Percentiles rank a stretch among this genome's conserved stretches.
Conservation (phyloP, 2,329 filamentous ascomycete genomes). For the Phaeosphaeriaceae sp. region DNA sequence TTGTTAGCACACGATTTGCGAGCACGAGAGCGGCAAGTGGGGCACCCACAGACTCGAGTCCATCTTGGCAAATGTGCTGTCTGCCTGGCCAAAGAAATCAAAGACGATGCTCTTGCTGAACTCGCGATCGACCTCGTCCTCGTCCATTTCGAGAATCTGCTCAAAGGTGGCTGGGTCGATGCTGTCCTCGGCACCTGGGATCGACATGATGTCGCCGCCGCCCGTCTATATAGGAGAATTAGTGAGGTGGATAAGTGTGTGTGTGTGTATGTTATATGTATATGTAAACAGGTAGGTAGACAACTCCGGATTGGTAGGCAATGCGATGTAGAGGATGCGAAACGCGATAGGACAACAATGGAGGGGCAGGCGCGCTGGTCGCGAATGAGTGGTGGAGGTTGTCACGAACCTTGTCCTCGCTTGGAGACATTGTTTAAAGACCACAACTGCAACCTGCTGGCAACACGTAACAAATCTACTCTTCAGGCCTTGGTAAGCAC, state of each 20-base stretch:
- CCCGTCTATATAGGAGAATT: slow-evolving; percentile 25
- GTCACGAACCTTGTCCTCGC: slow-evolving; percentile 47
- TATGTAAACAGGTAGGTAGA: no score
- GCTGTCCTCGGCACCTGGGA: slow-evolving; percentile 72
- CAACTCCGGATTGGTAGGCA: background rate
- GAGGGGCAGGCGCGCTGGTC: slow-evolving; percentile 12
- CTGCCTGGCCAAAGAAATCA: slow-evolving; percentile 91
- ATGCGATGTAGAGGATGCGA: slow-evolving; percentile 12
- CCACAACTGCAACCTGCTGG: slow-evolving; percentile 13
- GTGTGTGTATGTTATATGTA: no score
- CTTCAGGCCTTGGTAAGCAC: slow-evolving; percentile 21
- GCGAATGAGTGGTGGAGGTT: slow-evolving; percentile 34
- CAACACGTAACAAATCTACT: slow-evolving; percentile 7
- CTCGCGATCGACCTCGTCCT: slow-evolving; percentile 80
- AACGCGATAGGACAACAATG: slow-evolving; percentile 15
- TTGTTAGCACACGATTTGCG: slow-evolving; percentile 15
- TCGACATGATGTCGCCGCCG: slow-evolving; percentile 45
- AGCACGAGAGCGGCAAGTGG: background rate
- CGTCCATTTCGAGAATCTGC: slow-evolving; percentile 99
- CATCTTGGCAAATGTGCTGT: slow-evolving; percentile 86
- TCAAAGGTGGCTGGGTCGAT: slow-evolving; percentile 84
- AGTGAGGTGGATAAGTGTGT: no score
- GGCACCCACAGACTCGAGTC: slow-evolving; percentile 77
- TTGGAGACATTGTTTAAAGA: slow-evolving; percentile 40
- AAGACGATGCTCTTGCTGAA: slow-evolving; percentile 89